Conservation (phyloP, 164 flowering plant species). For the Taxillus chinensis region DNA sequence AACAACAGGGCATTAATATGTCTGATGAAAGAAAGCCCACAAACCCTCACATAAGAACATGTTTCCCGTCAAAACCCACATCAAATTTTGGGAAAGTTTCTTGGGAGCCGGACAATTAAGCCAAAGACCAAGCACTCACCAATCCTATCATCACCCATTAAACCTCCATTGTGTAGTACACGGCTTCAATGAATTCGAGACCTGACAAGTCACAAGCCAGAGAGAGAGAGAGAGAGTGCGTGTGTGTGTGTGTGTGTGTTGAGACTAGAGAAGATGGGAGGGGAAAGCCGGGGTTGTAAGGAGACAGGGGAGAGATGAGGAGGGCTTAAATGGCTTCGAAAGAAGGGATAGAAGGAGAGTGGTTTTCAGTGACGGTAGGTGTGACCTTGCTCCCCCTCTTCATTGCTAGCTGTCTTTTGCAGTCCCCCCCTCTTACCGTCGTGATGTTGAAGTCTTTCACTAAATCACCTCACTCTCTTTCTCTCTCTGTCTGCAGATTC, state of each 20-base stretch:
- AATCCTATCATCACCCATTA: background rate
- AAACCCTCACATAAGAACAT: background rate
- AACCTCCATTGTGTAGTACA: background rate
- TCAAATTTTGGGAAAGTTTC: background rate
- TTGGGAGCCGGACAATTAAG: background rate
- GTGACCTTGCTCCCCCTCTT: constrained; percentile 23
- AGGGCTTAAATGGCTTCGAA: constrained; percentile 16
- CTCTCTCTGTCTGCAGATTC: constrained; percentile 9
- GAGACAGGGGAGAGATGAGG: constrained; percentile 7
- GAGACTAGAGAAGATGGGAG: background rate
- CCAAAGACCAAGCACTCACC: background rate
- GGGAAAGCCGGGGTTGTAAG: background rate
- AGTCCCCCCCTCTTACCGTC: constrained; percentile 23
- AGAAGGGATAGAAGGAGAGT: constrained; percentile 2
- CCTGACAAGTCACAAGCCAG: background rate
- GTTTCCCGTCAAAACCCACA: background rate
- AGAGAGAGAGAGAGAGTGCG: constrained; percentile 7
- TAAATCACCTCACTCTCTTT: background rate
- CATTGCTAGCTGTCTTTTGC: constrained; percentile 66
- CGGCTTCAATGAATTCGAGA: no score
- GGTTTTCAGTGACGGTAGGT: constrained; percentile 35
- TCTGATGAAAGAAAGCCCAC: background rate
- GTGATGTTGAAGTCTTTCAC: constrained; percentile 40
- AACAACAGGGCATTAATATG: no score
- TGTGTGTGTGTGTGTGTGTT: background rate